phyloP scores from a whole-genome alignment of 2,329 filamentous ascomycete genomes.

The Seiridium cupressi region DNA sequence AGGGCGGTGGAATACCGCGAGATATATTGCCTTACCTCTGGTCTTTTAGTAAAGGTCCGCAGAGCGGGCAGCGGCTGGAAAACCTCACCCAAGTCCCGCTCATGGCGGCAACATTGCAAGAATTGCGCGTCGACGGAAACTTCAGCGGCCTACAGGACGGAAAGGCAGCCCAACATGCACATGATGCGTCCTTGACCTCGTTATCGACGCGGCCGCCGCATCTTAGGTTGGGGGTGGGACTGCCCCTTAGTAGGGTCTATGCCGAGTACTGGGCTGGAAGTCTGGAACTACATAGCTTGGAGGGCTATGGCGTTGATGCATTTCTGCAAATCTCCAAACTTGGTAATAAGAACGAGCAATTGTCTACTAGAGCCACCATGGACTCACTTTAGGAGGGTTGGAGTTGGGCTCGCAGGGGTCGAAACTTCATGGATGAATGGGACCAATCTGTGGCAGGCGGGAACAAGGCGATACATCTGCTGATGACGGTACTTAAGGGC shows the following conservation, averaged over 20 bases:
- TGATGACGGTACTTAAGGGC: background rate
- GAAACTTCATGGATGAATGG: too few species aligned
- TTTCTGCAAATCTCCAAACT: conserved; percentile 96
- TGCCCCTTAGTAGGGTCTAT: conserved; percentile 92
- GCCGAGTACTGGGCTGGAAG: conserved; percentile 98
- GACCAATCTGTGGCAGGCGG: too few species aligned
- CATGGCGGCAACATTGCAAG: conserved; percentile 91
- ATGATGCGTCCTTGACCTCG: conserved; percentile 70
- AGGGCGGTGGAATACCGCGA: conserved; percentile 85
- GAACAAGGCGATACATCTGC: background rate
- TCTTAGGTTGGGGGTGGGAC: conserved; percentile 83
- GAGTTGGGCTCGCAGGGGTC: too few species aligned
- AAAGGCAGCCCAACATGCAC: background rate
- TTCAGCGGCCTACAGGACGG: conserved; percentile 21
- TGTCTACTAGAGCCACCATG: conserved; percentile 75
- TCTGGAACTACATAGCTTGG: conserved; percentile 85
- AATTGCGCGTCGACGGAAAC: conserved; percentile 56
- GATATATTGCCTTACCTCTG: conserved; percentile 87
- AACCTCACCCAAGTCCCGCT: conserved; percentile 86
- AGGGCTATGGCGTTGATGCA: conserved; percentile 93
- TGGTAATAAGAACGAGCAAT: conserved; percentile 96
- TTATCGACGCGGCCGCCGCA: conserved; percentile 83
- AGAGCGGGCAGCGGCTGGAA: conserved; percentile 72
- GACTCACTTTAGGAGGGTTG: conserved; percentile 59
- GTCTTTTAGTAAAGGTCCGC: conserved; percentile 94